phyloP scores from a whole-genome alignment of 2,329 filamentous ascomycete species.

The Cyclaneusma minus region DNA sequence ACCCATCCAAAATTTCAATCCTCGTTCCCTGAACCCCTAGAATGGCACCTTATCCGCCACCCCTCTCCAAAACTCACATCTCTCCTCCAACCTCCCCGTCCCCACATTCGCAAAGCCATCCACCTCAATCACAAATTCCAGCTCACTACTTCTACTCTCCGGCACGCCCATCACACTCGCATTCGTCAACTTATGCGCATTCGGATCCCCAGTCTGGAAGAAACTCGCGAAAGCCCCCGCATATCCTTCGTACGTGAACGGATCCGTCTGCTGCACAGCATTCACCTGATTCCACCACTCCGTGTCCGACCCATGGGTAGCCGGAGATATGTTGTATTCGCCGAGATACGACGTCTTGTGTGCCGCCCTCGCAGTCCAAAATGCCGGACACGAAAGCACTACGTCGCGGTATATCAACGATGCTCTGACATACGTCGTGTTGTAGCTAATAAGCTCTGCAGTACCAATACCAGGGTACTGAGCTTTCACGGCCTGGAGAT shows the following conservation, averaged over 20 bases:
- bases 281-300: slow-evolving; percentile 40
- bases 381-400: slow-evolving; percentile 41
- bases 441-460: slow-evolving; percentile 28
- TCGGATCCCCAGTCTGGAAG: slow-evolving; percentile 42
- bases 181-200: slow-evolving; percentile 36
- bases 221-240: slow-evolving; percentile 44
- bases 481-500: slow-evolving; percentile 23
- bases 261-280: slow-evolving; percentile 32
- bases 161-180: slow-evolving; percentile 28
- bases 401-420: slow-evolving; percentile 42
- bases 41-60: slow-evolving; percentile 30
- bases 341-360: slow-evolving; percentile 32
- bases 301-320: slow-evolving; percentile 41
- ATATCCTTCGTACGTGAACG: slow-evolving; percentile 38
- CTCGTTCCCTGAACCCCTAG: too few species aligned
- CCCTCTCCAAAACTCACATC: slow-evolving; percentile 38
- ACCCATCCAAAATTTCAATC: too few species aligned
- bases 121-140: slow-evolving; percentile 34
- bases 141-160: slow-evolving; percentile 12
- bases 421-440: slow-evolving; percentile 33
- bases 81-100: slow-evolving; percentile 23
- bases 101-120: slow-evolving; percentile 26
- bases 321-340: slow-evolving; percentile 43
- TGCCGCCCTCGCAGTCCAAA: slow-evolving; percentile 35
- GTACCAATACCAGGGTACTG: slow-evolving; percentile 32